Evolutionary conservation across 441 rosid genomes (phyloP).

Genomic region (Adansonia rubrostipa): DNA sequence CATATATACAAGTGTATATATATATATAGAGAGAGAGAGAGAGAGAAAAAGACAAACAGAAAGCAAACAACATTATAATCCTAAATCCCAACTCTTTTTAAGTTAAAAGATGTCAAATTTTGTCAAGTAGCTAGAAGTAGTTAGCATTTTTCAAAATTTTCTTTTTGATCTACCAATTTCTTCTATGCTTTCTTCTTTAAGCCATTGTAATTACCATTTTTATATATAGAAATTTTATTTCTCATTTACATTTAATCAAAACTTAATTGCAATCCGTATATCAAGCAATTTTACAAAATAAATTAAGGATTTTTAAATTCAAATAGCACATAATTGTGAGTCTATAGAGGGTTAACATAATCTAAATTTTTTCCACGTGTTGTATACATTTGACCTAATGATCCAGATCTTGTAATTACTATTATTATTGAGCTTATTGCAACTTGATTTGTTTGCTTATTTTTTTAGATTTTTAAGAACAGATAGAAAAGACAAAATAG

Average conservation of each 20-base stretch:
- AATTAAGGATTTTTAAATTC: background rate
- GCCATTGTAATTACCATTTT: background rate
- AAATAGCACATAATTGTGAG: background rate
- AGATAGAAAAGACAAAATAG: constrained; percentile 88
- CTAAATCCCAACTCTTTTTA: background rate
- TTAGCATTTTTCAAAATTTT: too few relatives aligned
- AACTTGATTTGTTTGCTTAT: constrained; percentile 7
- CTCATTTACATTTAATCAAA: background rate
- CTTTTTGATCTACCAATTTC: background rate
- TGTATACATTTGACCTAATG: background rate
- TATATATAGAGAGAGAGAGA: too few relatives aligned
- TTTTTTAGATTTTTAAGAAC: constrained; percentile 76
- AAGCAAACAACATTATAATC: too few relatives aligned
- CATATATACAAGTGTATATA: too few relatives aligned
- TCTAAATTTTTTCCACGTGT: background rate
- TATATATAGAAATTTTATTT: background rate
- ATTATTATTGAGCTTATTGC: constrained; percentile 10
- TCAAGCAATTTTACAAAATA: background rate
- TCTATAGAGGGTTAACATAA: background rate
- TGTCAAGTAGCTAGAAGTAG: background rate
- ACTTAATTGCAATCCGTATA: background rate
- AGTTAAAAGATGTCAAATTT: background rate
- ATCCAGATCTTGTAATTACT: constrained; percentile 1
- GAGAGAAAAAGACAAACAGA: too few relatives aligned
- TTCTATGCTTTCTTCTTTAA: background rate